Conservation (phyloP, 129 eudicot genomes). For the Chrysanthemum makinoi region DNA sequence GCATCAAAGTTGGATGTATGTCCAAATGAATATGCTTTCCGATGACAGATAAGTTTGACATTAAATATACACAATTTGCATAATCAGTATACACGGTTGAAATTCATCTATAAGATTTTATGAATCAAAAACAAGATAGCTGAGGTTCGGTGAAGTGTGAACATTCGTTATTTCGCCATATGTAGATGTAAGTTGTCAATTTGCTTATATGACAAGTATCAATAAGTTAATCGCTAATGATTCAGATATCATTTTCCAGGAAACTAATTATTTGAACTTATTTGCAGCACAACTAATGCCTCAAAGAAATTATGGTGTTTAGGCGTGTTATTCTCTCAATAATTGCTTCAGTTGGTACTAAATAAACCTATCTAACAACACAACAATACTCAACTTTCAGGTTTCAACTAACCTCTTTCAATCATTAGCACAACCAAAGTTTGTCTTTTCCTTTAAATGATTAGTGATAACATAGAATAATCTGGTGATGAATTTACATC, state of each 20-base stretch:
- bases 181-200: too few species aligned
- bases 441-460: conserved; percentile 13
- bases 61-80: too few species aligned
- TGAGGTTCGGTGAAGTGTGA: too few species aligned
- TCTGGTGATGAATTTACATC: not conserved
- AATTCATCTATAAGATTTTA: too few species aligned
- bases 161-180: too few species aligned
- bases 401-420: conserved; percentile 22
- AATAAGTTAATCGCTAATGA: not conserved
- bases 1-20: not conserved
- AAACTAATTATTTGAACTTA: not conserved
- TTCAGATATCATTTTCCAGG: too few species aligned
- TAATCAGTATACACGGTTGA: too few species aligned
- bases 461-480: conserved; percentile 13
- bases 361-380: conserved; percentile 16
- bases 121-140: too few species aligned
- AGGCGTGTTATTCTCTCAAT: conserved; percentile 28
- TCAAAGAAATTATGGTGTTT: conserved; percentile 3
- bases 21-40: not conserved
- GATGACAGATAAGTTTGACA: too few species aligned
- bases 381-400: conserved; percentile 11
- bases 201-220: not conserved
- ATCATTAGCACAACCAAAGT: conserved; percentile 19
- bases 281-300: conserved; percentile 23
- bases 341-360: conserved; percentile 19